Conservation (phyloP, 371 early-diverging fungal genomes). For the Aphelidium insulamus region DNA sequence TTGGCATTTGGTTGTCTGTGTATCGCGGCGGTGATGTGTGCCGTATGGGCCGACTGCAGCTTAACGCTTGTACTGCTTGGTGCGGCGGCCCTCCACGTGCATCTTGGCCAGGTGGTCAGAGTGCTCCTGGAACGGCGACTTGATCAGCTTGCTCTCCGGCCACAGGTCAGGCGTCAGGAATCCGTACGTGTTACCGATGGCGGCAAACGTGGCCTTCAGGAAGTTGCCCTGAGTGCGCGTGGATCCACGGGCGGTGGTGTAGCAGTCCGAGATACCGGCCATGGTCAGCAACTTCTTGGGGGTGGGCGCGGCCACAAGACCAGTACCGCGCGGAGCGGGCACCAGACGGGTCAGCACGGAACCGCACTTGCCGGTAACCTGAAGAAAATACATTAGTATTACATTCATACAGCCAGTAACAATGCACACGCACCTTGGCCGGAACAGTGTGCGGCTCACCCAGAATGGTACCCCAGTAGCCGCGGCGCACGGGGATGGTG, state of each 20-base stretch:
- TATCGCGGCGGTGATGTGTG: too few relatives aligned
- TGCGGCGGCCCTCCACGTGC: too few relatives aligned
- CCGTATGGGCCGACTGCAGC: too few relatives aligned
- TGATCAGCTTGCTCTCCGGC: conserved; percentile 66
- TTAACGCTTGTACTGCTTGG: too few relatives aligned
- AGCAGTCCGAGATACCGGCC: conserved; percentile 97
- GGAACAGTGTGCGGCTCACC: conserved; percentile 99
- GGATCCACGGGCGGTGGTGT: conserved; percentile 84
- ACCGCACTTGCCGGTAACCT: conserved; percentile 99
- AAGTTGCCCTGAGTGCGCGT: conserved; percentile 91
- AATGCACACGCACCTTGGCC: too few relatives aligned
- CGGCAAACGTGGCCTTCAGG: conserved; percentile 97
- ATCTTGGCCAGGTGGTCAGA: conserved; percentile 69
- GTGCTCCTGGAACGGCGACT: conserved; percentile 82
- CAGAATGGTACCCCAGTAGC: conserved; percentile 95
- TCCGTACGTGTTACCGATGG: conserved; percentile 92
- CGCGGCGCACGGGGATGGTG: conserved; percentile 94
- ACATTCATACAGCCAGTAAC: too few relatives aligned
- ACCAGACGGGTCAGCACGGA: conserved; percentile 83
- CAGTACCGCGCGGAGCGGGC: conserved; percentile 98
- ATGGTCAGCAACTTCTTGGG: conserved; percentile 95
- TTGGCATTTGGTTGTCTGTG: too few relatives aligned
- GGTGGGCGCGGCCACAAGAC: conserved; percentile 90
- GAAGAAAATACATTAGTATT: background rate
- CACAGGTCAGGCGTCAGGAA: conserved; percentile 96